Evolutionary conservation across 352 stramenopile genomes (phyloP), one percentile per base, ranked within the genome.

Genomic region (Globisporangium cylindrosporum): DNA sequence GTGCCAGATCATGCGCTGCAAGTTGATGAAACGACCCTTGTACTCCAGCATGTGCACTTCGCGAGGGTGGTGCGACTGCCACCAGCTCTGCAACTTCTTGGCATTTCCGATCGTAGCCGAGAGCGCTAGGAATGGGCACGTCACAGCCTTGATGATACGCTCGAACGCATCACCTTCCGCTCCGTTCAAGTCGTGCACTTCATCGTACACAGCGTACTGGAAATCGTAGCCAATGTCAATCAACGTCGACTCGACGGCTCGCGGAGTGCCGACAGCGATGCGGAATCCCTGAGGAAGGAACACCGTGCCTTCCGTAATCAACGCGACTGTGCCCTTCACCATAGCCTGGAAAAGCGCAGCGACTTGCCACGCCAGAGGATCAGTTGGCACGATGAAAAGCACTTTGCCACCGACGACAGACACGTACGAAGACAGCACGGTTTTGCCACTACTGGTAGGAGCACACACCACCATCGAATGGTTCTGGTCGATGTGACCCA

Each of bases 71-170:
- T 99, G 93, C 38, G 88, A 86, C 67, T 97, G 87, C 88, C 98
- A 98, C 97, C 97, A 99, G 70, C 89, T 84, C 67, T 91, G 88
- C 20, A 99, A 81, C 75, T 98, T 90, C 38, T 84, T 74, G 4
- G 94, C 95, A 78, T 99, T 99, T 67, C 97, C 97, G 73, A 99
- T 99, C 10, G 97, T 99, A 49, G 97, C 97, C 78, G 95, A 99
- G 18, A 99, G 86, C n/a, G 97, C 97, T 68, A 99, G 74, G 71
- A 99, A 98, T 18, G 97, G 97, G 68, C 97, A 99, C 66, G 92
- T 97, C 55, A 97, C 94, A 12, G 86, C 84, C 76, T 97, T 98
- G 61, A 98, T 90, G 65, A 99, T 97, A 57, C 96, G 89, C 78
- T 99, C 95, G n/a, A 99, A 79, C 4, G 96, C 94, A 75, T 98